A percentile compares a stretch with the other conserved stretches of the same genome.
Conservation (phyloP, 768 basidiomycete species). For the Boletus eberwhitei region DNA sequence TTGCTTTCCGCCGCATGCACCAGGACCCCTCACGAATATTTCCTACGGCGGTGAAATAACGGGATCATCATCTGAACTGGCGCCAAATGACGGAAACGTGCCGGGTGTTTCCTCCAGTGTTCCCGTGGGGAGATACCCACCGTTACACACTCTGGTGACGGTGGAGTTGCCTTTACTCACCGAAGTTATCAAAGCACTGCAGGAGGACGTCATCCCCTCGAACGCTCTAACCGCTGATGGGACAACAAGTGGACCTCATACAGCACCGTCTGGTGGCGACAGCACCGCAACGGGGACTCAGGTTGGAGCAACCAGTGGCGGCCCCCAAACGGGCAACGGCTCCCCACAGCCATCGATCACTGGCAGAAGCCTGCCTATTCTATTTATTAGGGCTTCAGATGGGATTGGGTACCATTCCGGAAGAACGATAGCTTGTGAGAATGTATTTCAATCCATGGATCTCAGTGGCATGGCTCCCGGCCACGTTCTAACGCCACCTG, state of each 20-base stretch:
- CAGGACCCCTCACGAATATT: conserved; percentile 64
- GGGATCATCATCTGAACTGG: conserved; percentile 34
- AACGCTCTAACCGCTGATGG: conserved; percentile 34
- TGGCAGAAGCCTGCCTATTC: conserved; percentile 68
- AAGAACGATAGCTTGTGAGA: conserved; percentile 78
- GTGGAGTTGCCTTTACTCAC: conserved; percentile 79
- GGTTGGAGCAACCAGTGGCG: conserved; percentile 24
- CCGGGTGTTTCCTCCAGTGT: conserved; percentile 20
- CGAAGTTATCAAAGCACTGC: conserved; percentile 75
- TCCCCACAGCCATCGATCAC: conserved; percentile 50
- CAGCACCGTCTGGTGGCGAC: conserved; percentile 27
- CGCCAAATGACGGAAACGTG: conserved; percentile 24
- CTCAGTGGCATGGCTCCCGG: conserved; percentile 47
- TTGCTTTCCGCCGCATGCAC: conserved; percentile 68
- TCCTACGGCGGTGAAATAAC: conserved; percentile 52
- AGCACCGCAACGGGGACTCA: conserved; percentile 25
- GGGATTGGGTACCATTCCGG: conserved; percentile 91
- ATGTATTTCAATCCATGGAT: conserved; percentile 70
- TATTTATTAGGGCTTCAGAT: conserved; percentile 79
- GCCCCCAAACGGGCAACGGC: conserved; percentile 17
- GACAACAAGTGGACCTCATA: conserved; percentile 36
- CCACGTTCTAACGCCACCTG: conserved; percentile 43
- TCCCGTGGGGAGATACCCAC: conserved; percentile 47
- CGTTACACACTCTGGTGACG: conserved; percentile 76
- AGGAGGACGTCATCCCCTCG: conserved; percentile 60